Evolutionary conservation across 495 filamentous ascomycete species (phyloP), one percentile per base, ranked within the genome.

Genomic region (Xylaria palmicola): DNA sequence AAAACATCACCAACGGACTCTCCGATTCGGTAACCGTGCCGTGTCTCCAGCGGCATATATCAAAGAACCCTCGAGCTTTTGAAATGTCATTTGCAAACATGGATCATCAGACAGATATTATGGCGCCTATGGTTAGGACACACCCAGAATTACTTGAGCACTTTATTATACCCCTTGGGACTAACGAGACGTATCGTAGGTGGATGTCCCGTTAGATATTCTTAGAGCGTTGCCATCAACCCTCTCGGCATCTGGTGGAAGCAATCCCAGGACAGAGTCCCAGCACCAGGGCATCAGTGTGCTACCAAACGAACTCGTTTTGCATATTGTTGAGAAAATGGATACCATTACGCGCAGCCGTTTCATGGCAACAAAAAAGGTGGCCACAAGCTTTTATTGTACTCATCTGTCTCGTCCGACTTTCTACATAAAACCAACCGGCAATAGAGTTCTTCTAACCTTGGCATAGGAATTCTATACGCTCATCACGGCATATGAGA

Each of bases 301-400:
- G 0, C 0, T 63, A 0, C 57, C 59, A 13, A 9, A 1, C 22
- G 71, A 75, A 1, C n/a, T 75, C 20, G 8, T 70, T 26, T 65
- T 77, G 22, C 30, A 20, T 13, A 34, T 74, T n/a, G 71, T 67
- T 10, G 60, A 71, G 39, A 32, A 56, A 0, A 34, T 64, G 20
- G 65, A 77, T 30, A 13, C 65, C 20, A 32, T 56, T 12, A 66
- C 70, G 0, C 26, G 69, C 0, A 13, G 39, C 4, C n/a, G 55
- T 9, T 51, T 76, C 4, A 56, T 55, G 52, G 13, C 32, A 6
- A 65, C 66, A 6, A 70, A 55, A 53, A 68, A 67, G 34, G 30
- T 49, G 58, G 59, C 43, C 22, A 13, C 60, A 44, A 7, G 20
- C 19, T 24, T 68, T n/a, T 17, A 20, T 40, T 17, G 3, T 48